These are phyloP conservation scores for Marasmius sp. DNA, from an alignment of 1,284 basidiomycete species.

Conservation along the genomic window DNA sequence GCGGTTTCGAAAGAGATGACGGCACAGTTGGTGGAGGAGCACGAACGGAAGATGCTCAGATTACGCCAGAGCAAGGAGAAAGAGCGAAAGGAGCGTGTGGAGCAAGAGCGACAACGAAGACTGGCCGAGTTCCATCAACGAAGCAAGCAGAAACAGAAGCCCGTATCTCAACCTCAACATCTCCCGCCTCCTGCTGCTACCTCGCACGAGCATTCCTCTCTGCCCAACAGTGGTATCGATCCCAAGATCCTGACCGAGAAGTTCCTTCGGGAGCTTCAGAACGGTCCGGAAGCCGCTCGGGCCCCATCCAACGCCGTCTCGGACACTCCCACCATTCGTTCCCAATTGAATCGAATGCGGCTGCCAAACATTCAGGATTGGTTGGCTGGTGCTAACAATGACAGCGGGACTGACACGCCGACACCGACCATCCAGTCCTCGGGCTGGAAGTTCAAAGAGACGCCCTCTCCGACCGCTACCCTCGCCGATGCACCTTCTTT, in stretches of 20 bases:
- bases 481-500: conserved; percentile 2
- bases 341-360: conserved; percentile 1
- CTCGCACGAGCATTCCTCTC: neutral
- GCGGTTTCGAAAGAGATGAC: conserved; percentile 28
- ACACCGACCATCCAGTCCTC: conserved; percentile 10
- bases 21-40: conserved; percentile 37
- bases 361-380: conserved; percentile 8
- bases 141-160: neutral
- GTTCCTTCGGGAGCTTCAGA: conserved; percentile 4
- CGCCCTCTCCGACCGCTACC: conserved; percentile 2
- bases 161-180: neutral
- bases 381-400: conserved; percentile 4
- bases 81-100: conserved; percentile 46
- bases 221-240: neutral
- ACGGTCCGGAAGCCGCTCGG: neutral
- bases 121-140: conserved; percentile 16
- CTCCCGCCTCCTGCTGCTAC: neutral
- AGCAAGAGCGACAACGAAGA: conserved; percentile 41
- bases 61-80: conserved; percentile 48
- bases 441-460: conserved; percentile 6
- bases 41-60: conserved; percentile 45
- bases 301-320: conserved; percentile 1
- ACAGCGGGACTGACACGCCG: conserved; percentile 8
- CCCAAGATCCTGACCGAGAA: neutral
- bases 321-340: conserved; percentile 12